Percentiles rank a stretch among this genome's conserved stretches.
These are phyloP conservation scores for Mrakia hoshinonis DNA, from an alignment of 768 basidiomycete genomes.

Conservation along the genomic window DNA sequence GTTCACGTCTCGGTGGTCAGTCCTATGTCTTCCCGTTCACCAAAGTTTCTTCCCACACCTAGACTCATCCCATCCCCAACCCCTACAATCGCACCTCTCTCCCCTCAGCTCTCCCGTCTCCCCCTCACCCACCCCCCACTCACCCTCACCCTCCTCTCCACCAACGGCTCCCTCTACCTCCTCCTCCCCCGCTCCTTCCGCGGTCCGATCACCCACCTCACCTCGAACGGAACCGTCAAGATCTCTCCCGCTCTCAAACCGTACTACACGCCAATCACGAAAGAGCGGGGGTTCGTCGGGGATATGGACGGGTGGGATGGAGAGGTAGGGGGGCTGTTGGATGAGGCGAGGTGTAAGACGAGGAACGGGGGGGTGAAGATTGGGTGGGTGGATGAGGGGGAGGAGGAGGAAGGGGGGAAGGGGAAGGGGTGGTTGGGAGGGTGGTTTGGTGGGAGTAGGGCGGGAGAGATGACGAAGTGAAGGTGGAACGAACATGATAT, in stretches of 20 bases:
- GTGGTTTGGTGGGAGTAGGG: not conserved
- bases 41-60: not conserved
- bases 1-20: not conserved
- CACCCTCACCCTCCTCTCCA: not conserved
- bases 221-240: not conserved
- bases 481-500: too few species aligned
- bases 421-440: not conserved
- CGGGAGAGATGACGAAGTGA: not conserved
- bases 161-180: constrained; percentile 9
- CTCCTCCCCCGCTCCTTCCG: constrained; percentile 19
- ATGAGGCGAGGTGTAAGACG: not conserved
- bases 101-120: not conserved
- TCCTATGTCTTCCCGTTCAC: not conserved
- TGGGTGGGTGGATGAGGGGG: not conserved
- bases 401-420: not conserved
- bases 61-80: not conserved
- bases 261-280: not conserved
- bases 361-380: constrained; percentile 3
- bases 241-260: not conserved
- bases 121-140: not conserved
- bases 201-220: not conserved
- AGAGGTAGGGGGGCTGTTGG: not conserved
- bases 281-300: constrained; percentile 3
- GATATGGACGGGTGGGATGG: constrained; percentile 12
- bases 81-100: not conserved